Base-by-base conservation (phyloP, 176 grass and related monocot genomes). In the Carex kokanica region DNA sequence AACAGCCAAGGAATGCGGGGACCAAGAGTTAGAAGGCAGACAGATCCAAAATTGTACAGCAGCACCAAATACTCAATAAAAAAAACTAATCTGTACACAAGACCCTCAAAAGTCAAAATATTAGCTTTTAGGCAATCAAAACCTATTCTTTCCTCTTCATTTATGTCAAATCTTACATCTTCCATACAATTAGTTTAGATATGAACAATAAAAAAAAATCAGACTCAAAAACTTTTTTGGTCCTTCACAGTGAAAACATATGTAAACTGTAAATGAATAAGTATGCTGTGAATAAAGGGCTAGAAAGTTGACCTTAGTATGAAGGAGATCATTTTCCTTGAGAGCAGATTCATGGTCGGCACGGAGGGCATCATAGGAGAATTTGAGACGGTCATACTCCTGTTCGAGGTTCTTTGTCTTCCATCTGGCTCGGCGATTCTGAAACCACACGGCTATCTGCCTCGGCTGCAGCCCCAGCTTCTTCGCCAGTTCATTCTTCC, bases 381-480 rank as follows among this genome's bases (percentile, higher is more conserved):
- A 85, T 82, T 91, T 98, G 82, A 98, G 92, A 4, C 81, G 62
- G 84, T 93, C 92, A 8, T 90, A 98, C 82, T 98, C 95, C 57
- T 85, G 88, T 87, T 98, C 95, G 5, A 98, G 90, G 84, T 94
- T 92, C 90, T 98, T 98, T 1, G 85, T 94, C 86, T 98, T 98
- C 95, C 90, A 98, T 12, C 95, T 87, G 56, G 95, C 90, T 40
- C 92, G 95, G 41, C 95, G 92, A 85, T 98, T 94, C 84, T 98
- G 95, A 61, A 98, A 98, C 95, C 95, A 98, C 1, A 98, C 90
- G 1, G 95, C 95, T 73, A 98, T 90, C 84, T 98, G 95, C 79
- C 95, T 83, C 0, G 94, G 95, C n/a, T 91, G 92, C 87, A 98
- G 83, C 4, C 95, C 95, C 0, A 98, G 84, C 43, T 89, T 90